phyloP scores from a whole-genome alignment of 1,284 basidiomycete species.

The Cryptococcus sp. region DNA sequence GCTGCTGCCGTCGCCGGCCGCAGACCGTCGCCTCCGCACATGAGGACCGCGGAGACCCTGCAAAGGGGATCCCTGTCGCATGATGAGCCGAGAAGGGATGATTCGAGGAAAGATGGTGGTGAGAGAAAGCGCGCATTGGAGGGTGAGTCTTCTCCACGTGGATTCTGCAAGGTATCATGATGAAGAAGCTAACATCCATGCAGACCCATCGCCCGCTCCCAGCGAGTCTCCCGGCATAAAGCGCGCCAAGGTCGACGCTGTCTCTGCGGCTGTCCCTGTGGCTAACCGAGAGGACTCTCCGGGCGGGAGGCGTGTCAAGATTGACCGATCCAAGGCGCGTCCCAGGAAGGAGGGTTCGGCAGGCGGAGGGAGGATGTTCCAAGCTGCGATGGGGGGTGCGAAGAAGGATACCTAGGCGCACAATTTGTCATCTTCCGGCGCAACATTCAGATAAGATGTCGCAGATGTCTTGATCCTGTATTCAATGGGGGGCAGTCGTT shows the following conservation, averaged over 20 bases:
- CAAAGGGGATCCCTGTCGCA: background rate
- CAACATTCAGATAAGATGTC: no score
- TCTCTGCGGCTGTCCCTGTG: background rate
- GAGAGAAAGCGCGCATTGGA: constrained; percentile 32
- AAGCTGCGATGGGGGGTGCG: constrained; percentile 13
- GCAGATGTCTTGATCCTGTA: no score
- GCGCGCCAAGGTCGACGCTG: constrained; percentile 1
- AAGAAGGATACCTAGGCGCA: constrained; percentile 7
- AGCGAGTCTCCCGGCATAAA: background rate
- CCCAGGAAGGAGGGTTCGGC: constrained; percentile 2
- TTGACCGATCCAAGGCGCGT: constrained; percentile 25
- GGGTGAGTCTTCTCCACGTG: constrained; percentile 15
- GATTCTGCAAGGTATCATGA: no score
- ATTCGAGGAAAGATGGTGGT: constrained; percentile 1
- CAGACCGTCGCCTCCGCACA: constrained; percentile 5
- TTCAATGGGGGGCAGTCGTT: no score
- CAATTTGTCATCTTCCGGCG: background rate
- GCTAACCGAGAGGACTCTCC: constrained; percentile 25
- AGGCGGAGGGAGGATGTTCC: constrained; percentile 13
- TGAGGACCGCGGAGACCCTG: background rate
- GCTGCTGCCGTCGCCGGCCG: background rate
- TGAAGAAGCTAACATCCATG: background rate
- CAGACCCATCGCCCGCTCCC: background rate
- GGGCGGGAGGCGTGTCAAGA: constrained; percentile 27
- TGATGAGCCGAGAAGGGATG: background rate